A percentile compares a stretch with the other conserved stretches of the same genome.
These are phyloP conservation scores for Ceratobasidium sp. DNA, from an alignment of 1,284 basidiomycete species.

Conservation along the genomic window DNA sequence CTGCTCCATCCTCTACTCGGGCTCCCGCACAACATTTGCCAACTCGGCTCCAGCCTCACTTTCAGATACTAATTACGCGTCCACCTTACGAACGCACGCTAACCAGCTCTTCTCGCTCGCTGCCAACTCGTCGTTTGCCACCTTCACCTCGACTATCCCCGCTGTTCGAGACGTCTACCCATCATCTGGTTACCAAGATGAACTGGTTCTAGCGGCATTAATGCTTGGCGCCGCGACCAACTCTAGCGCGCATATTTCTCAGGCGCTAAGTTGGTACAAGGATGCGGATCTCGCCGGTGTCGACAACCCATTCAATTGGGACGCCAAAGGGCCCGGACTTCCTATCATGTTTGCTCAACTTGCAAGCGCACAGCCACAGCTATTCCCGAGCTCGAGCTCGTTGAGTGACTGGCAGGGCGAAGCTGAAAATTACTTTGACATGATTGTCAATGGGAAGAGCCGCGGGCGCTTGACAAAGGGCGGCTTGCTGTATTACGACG, in stretches of 20 bases:
- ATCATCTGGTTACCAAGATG: slow-evolving; percentile 74
- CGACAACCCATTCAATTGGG: slow-evolving; percentile 82
- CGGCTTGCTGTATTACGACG: slow-evolving; percentile 78
- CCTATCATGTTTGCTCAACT: slow-evolving; percentile 69
- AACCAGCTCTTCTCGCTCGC: slow-evolving; percentile 75
- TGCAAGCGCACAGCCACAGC: slow-evolving; percentile 54
- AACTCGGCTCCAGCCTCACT: slow-evolving; percentile 69
- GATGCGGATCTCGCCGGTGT: slow-evolving; percentile 19
- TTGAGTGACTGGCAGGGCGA: slow-evolving; percentile 73
- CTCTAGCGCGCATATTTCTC: slow-evolving; percentile 46
- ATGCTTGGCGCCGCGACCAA: slow-evolving; percentile 68
- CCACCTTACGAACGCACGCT: slow-evolving; percentile 73
- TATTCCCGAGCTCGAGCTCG: slow-evolving; percentile 60
- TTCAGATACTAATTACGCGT: slow-evolving; percentile 75
- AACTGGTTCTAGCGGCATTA: slow-evolving; percentile 74
- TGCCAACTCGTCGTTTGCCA: slow-evolving; percentile 57
- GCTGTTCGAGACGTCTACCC: slow-evolving; percentile 69
- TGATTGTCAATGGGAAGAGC: slow-evolving; percentile 65
- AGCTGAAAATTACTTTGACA: slow-evolving; percentile 80
- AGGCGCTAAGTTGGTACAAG: slow-evolving; percentile 24
- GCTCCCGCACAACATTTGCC: slow-evolving; percentile 49
- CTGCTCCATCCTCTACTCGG: slow-evolving; percentile 79
- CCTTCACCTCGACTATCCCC: slow-evolving; percentile 69
- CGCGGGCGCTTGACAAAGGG: slow-evolving; percentile 62
- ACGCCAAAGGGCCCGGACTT: slow-evolving; percentile 77